Evolutionary conservation across 441 rosid genomes (phyloP).

Genomic region (Melastoma candidum): DNA sequence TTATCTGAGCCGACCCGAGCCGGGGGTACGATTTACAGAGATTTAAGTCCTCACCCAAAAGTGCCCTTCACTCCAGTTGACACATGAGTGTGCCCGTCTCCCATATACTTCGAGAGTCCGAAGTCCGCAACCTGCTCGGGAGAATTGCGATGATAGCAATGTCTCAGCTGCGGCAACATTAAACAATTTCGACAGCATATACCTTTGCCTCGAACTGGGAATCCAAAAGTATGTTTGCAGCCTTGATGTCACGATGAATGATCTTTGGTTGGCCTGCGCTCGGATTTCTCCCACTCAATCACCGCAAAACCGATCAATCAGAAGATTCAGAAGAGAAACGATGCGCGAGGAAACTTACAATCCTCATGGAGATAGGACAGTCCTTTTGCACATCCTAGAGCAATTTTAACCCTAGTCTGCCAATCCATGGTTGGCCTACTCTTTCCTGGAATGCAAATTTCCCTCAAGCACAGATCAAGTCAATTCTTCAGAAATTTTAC

Average conservation of each 20-base stretch:
- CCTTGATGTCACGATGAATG: conserved; percentile 96
- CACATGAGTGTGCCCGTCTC: conserved; percentile 83
- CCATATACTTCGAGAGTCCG: conserved; percentile 82
- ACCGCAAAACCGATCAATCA: neutral
- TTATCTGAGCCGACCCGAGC: too few relatives aligned
- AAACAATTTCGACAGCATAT: conserved; percentile 3
- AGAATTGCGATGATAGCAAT: too few relatives aligned
- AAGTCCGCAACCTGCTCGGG: conserved; percentile 78
- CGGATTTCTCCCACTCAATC: neutral
- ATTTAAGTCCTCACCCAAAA: conserved; percentile 54
- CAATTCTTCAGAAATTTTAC: neutral
- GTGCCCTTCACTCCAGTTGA: conserved; percentile 99
- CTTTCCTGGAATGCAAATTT: conserved; percentile 38
- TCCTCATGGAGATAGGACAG: conserved; percentile 98
- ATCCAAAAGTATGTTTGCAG: conserved; percentile 85
- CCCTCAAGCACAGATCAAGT: conserved; percentile 12
- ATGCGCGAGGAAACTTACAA: conserved; percentile 36
- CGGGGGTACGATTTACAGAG: too few relatives aligned
- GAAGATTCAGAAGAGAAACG: neutral
- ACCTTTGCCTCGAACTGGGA: conserved; percentile 95
- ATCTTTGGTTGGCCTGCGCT: conserved; percentile 79
- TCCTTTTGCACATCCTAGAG: conserved; percentile 95
- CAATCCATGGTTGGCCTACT: conserved; percentile 89
- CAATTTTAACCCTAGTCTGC: conserved; percentile 70
- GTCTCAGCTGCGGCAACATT: too few relatives aligned